Evolutionary conservation across 1,139 yeast genomes (phyloP).

Genomic region (Eremothecium coryli): DNA sequence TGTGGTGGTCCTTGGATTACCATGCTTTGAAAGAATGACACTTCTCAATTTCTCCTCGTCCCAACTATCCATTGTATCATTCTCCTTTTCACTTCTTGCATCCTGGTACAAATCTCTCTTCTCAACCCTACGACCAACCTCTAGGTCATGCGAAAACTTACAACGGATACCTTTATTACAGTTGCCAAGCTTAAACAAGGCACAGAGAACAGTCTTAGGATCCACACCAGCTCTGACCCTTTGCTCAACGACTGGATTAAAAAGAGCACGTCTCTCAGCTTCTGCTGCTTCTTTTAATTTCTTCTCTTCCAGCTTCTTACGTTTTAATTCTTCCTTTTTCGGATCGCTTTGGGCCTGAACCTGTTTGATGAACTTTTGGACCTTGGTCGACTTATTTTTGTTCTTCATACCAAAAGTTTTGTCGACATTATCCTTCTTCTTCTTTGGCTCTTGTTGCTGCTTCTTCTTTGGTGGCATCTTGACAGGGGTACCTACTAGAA

Average conservation of each 20-base stretch:
- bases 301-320: constrained; percentile 14
- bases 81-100: constrained; percentile 62
- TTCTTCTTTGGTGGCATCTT: constrained; percentile 69
- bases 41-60: constrained; percentile 88
- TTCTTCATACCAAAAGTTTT: constrained; percentile 92
- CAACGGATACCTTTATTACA: constrained; percentile 89
- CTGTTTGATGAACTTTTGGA: constrained; percentile 76
- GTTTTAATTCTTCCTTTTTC: constrained; percentile 34
- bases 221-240: constrained; percentile 96
- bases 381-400: constrained; percentile 87
- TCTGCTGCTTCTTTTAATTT: constrained; percentile 78
- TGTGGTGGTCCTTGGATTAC: constrained; percentile 89
- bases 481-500: too few species aligned
- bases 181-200: constrained; percentile 77
- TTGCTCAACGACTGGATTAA: constrained; percentile 62
- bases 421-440: constrained; percentile 73
- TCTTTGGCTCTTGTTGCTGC: constrained; percentile 55
- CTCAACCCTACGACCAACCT: constrained; percentile 75
- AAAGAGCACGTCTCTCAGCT: constrained; percentile 72
- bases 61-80: constrained; percentile 94
- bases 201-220: constrained; percentile 90
- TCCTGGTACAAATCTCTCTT: constrained; percentile 93
- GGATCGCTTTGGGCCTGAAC: constrained; percentile 62
- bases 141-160: constrained; percentile 87
- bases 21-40: constrained; percentile 85